These are phyloP conservation scores for Cordyceps cicadae DNA, from an alignment of 2,329 filamentous ascomycete genomes.

Conservation along the genomic window DNA sequence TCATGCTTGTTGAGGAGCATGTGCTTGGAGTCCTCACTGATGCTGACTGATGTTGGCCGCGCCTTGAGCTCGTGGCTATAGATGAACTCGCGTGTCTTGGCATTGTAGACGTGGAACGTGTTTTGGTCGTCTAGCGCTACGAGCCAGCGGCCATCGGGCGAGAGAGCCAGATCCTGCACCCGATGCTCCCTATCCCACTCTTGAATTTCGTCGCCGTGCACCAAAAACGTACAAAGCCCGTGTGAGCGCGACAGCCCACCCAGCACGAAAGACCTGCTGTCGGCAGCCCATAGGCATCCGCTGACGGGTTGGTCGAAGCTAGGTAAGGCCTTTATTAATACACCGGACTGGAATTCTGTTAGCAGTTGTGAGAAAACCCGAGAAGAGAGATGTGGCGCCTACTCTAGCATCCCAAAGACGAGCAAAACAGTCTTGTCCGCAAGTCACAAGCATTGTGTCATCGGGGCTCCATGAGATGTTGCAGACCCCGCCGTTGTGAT, in stretches of 20 bases:
- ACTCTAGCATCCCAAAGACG: slow-evolving; percentile 68
- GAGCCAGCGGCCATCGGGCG: slow-evolving; percentile 68
- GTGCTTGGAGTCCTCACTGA: slow-evolving; percentile 72
- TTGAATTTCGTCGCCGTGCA: slow-evolving; percentile 52
- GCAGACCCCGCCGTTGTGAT: slow-evolving; percentile 64
- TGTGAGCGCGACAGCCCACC: slow-evolving; percentile 62
- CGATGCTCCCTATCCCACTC: slow-evolving; percentile 65
- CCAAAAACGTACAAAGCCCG: slow-evolving; percentile 63
- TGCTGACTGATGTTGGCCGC: slow-evolving; percentile 68
- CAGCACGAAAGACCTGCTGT: slow-evolving; percentile 70
- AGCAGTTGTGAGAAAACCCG: slow-evolving; percentile 12
- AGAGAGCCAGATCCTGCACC: slow-evolving; percentile 78
- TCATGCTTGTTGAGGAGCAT: slow-evolving; percentile 76
- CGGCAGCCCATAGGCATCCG: slow-evolving; percentile 78
- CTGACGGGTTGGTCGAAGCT: slow-evolving; percentile 79
- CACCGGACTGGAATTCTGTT: slow-evolving; percentile 45
- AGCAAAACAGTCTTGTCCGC: slow-evolving; percentile 64
- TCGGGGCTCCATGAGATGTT: slow-evolving; percentile 90
- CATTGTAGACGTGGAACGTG: slow-evolving; percentile 75
- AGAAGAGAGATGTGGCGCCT: slow-evolving; percentile 22
- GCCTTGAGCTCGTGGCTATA: slow-evolving; percentile 60
- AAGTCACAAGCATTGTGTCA: slow-evolving; percentile 76
- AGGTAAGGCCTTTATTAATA: slow-evolving; percentile 53
- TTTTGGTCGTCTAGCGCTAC: slow-evolving; percentile 66
- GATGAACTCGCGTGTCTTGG: slow-evolving; percentile 62